Base-by-base conservation (phyloP, 202 grass and related monocot species). In the Brachypodium distachyon region DNA sequence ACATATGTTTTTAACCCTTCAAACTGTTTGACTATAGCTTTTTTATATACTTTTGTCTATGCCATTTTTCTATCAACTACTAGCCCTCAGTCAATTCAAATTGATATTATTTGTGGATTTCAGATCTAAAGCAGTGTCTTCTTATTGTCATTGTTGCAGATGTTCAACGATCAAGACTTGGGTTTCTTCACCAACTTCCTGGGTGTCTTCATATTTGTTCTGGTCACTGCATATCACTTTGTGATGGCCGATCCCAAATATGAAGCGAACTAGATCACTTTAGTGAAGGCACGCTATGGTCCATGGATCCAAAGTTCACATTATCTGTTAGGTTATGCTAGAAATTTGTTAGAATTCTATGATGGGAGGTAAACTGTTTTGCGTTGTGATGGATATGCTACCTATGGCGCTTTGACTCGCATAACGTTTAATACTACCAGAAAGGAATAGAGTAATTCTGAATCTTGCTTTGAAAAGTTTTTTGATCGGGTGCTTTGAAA, bases 181-280 rank as follows among this genome's bases (percentile, higher is more conserved):
- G 91, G 91, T 34, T 90, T 87, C 81, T 90, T 90, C 67, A 58
- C 91, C 33, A 93, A 93, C 82, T 85, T 85, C 41, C 78, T 90
- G 10, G 87, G 91, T 55, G 77, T 90, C 63, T 85, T 87, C 73
- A 93, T 90, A 82, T 90, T 90, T 67, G 60, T 87, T 48, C 72
- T 87, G 78, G 81, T 87, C 59, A 85, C 81, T 29, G 81, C 77
- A 23, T 93, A 85, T 64, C 87, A 90, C 42, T 93, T 87, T 25
- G 81, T 90, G 71, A 83, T 85, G 73, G 87, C 87, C 22, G 84
- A 90, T 38, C 87, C 74, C 23, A 93, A 87, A 29, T 87, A 87
- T 1, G 70, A 91, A 79, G 85, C 77, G 78, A 89, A 91, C 72
- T 86, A 74, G 48, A 17, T 32, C 8, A 17, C 13, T 19, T 54